These are phyloP conservation scores for Helianthus tuberosus DNA, from an alignment of 129 eudicot species.

Conservation along the genomic window DNA sequence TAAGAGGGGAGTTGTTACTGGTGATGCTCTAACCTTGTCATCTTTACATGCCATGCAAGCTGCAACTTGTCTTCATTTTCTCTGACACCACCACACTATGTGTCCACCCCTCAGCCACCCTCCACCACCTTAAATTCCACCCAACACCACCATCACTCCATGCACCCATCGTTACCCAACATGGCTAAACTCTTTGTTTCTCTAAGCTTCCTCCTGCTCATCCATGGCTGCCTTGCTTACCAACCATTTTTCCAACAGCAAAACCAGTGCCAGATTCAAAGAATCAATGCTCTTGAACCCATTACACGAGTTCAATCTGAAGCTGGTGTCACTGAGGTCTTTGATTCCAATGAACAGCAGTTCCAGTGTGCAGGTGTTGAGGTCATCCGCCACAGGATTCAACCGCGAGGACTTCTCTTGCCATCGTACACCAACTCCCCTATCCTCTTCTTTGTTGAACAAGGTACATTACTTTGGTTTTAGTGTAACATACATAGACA, in stretches of 20 bases:
- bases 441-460: constrained; percentile 46
- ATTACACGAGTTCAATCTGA: constrained; percentile 39
- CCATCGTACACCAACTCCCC: constrained; percentile 65
- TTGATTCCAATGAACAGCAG: constrained; percentile 49
- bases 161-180: constrained; percentile 11
- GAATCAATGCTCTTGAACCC: constrained; percentile 61
- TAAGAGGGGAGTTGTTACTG: too few relatives aligned
- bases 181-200: constrained; percentile 52
- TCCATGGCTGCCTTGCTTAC: constrained; percentile 40
- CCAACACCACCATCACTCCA: constrained; percentile 5
- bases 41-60: constrained; percentile 35
- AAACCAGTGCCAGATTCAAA: constrained; percentile 46
- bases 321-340: constrained; percentile 68
- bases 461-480: constrained; percentile 35
- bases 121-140: constrained; percentile 24
- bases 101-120: constrained; percentile 31
- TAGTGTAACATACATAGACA: too few relatives aligned
- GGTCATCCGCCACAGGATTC: constrained; percentile 47
- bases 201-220: constrained; percentile 24
- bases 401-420: constrained; percentile 53
- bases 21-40: too few relatives aligned
- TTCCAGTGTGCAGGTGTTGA: constrained; percentile 65
- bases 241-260: constrained; percentile 16
- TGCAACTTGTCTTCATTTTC: constrained; percentile 38
- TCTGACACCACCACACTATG: constrained; percentile 20